Base-by-base conservation (phyloP, 108 stramenopile genomes). In the Nannochloropsis salina region DNA sequence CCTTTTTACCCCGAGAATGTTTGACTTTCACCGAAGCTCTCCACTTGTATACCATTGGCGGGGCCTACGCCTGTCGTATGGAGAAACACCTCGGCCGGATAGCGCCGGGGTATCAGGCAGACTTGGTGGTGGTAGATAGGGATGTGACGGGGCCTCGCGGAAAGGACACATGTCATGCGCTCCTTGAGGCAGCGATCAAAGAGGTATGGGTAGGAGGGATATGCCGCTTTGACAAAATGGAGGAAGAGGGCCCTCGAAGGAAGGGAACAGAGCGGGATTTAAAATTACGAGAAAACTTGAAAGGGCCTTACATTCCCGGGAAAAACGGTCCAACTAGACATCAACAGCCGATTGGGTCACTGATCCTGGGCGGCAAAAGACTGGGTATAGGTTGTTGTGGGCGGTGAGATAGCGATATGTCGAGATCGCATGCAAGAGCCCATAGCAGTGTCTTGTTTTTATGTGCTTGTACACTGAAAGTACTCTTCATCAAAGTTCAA, bases 21-120 rank as follows among this genome's bases (percentile, higher is more conserved):
- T 86, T 91, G n/a, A 87, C 86, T 9, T 83, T 91, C n/a, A 83
- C 45, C 43, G 90, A 91, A n/a, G 90, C 90, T 12, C 42, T 91
- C 20, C 85, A 90, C 87, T 43, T 90, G 43, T 91, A 91, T 83
- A 90, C 90, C 31, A 44, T 22, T 12, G 90, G 90, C 15, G 90
- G 44, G n/a, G 89, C 90, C 9, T 43, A 82, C 41, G 90, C 90
- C 4, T 88, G 85, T 8, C 81, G 82, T 20, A 43, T 31, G 42
- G 89, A 91, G 47, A 61, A 18, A 6, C 41, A 31, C 43, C 31
- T 90, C 9, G 90, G 90, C 1, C 20, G 8, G 21, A 44, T 91
- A 11, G 82, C 45, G 80, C 84, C 44, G 42, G 85, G 88, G 9
- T 80, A 40, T 21, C 31, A 45, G 81, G 90, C 90, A 15, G 90